Percentiles rank a stretch among this genome's conserved stretches.
These are phyloP conservation scores for Pisolithus microcarpus DNA, from an alignment of 768 basidiomycete genomes.

Conservation along the genomic window DNA sequence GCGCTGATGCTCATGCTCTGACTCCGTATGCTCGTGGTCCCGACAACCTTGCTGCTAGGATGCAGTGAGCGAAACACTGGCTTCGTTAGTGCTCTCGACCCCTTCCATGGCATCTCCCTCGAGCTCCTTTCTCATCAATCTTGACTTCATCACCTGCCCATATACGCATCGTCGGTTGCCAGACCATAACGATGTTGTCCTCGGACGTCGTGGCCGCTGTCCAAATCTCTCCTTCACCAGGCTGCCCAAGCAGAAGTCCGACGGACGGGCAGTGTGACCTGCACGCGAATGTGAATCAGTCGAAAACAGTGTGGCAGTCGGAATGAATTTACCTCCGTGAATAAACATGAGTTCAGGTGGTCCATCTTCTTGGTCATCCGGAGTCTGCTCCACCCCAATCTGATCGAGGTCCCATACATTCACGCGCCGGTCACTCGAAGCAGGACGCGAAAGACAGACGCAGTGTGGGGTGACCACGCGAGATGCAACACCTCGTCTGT, in stretches of 20 bases:
- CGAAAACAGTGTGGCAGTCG: background rate
- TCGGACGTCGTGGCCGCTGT: slow-evolving; percentile 84
- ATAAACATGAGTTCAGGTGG: slow-evolving; percentile 95
- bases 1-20: slow-evolving; percentile 60
- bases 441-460: slow-evolving; percentile 91
- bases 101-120: slow-evolving; percentile 79
- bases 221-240: slow-evolving; percentile 75
- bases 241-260: slow-evolving; percentile 97
- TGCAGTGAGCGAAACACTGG: slow-evolving; percentile 14
- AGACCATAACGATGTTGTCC: slow-evolving; percentile 95
- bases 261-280: slow-evolving; percentile 86
- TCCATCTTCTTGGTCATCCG: slow-evolving; percentile 97
- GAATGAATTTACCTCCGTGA: slow-evolving; percentile 66
- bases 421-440: slow-evolving; percentile 86
- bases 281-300: slow-evolving; percentile 4
- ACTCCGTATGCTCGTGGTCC: slow-evolving; percentile 39
- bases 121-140: slow-evolving; percentile 77
- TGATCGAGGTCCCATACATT: slow-evolving; percentile 92
- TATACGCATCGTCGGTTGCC: slow-evolving; percentile 93
- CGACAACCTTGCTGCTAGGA: slow-evolving; percentile 15
- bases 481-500: slow-evolving; percentile 92
- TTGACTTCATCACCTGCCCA: slow-evolving; percentile 88
- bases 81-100: slow-evolving; percentile 39
- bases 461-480: slow-evolving; percentile 91
- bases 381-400: slow-evolving; percentile 93